A percentile compares a stretch with the other conserved stretches of the same genome.
These are phyloP conservation scores for Annulohypoxylon moriforme DNA, from an alignment of 495 filamentous ascomycete genomes.

Conservation along the genomic window DNA sequence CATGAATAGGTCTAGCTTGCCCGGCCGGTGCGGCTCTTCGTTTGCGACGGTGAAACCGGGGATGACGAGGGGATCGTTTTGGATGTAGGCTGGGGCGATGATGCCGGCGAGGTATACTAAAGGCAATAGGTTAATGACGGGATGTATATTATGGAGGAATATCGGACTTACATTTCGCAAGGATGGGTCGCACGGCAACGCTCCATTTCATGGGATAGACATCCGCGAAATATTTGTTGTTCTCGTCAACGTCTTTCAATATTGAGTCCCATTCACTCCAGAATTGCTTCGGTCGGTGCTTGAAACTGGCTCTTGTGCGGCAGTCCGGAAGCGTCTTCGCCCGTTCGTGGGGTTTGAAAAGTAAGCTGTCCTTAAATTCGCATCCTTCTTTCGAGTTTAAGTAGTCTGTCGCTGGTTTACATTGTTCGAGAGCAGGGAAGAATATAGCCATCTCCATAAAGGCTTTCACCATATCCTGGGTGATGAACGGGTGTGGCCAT, in stretches of 20 bases:
- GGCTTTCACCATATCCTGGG: conserved; percentile 55
- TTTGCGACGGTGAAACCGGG: conserved; percentile 54
- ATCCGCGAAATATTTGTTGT: conserved; percentile 37
- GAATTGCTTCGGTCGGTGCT: conserved; percentile 49
- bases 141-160: not conserved
- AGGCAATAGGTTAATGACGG: not conserved
- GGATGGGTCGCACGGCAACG: conserved; percentile 53
- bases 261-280: conserved; percentile 53
- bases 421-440: conserved; percentile 50
- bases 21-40: conserved; percentile 51
- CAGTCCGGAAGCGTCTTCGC: conserved; percentile 48
- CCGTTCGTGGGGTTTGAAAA: conserved; percentile 54
- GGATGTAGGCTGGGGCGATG: conserved; percentile 45
- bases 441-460: conserved; percentile 56
- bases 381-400: conserved; percentile 47
- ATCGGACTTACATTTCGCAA: conserved; percentile 50
- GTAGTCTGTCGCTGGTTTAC: conserved; percentile 45
- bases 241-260: conserved; percentile 15
- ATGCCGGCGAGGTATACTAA: conserved; percentile 60
- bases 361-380: conserved; percentile 49
- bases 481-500: conserved; percentile 55
- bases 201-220: conserved; percentile 53
- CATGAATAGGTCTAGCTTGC: conserved; percentile 57
- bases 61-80: conserved; percentile 39
- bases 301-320: conserved; percentile 51